phyloP scores from a whole-genome alignment of 371 early-diverging fungal genomes.

The Paraphysoderma sedebokerense region DNA sequence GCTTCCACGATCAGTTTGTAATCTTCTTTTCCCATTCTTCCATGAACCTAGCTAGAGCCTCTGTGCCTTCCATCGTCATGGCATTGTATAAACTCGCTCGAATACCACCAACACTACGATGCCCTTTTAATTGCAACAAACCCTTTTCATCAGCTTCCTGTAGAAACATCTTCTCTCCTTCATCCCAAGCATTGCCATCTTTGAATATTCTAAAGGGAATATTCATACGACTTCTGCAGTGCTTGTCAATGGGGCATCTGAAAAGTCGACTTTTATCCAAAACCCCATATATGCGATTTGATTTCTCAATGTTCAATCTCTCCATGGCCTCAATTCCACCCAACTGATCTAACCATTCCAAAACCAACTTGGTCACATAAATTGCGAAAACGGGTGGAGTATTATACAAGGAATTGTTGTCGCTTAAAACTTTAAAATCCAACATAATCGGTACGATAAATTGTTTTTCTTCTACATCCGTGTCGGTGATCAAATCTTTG shows the following conservation, averaged over 20 bases:
- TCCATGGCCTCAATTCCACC: constrained; percentile 61
- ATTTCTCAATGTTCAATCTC: constrained; percentile 40
- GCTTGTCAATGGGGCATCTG: constrained; percentile 40
- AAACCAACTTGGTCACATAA: constrained; percentile 72
- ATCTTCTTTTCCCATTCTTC: constrained; percentile 52
- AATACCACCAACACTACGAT: constrained; percentile 77
- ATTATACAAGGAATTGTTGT: constrained; percentile 79
- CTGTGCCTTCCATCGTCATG: constrained; percentile 62
- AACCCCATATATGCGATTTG: constrained; percentile 43
- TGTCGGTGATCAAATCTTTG: constrained; percentile 53
- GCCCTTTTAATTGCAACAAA: constrained; percentile 82
- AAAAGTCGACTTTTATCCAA: constrained; percentile 43
- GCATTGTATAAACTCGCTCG: constrained; percentile 90
- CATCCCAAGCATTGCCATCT: constrained; percentile 12
- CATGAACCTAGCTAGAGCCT: constrained; percentile 56
- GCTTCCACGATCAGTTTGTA: too few species aligned
- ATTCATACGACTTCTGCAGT: constrained; percentile 72
- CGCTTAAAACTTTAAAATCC: constrained; percentile 62
- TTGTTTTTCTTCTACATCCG: constrained; percentile 13
- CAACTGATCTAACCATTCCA: constrained; percentile 53
- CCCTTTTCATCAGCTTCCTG: constrained; percentile 52
- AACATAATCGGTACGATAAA: constrained; percentile 60
- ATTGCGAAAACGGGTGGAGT: constrained; percentile 94
- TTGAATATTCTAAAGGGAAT: constrained; percentile 62
- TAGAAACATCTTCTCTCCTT: constrained; percentile 61